These are phyloP conservation scores for Lasiodiplodia theobromae DNA, from an alignment of 2,329 filamentous ascomycete species.

Conservation along the genomic window DNA sequence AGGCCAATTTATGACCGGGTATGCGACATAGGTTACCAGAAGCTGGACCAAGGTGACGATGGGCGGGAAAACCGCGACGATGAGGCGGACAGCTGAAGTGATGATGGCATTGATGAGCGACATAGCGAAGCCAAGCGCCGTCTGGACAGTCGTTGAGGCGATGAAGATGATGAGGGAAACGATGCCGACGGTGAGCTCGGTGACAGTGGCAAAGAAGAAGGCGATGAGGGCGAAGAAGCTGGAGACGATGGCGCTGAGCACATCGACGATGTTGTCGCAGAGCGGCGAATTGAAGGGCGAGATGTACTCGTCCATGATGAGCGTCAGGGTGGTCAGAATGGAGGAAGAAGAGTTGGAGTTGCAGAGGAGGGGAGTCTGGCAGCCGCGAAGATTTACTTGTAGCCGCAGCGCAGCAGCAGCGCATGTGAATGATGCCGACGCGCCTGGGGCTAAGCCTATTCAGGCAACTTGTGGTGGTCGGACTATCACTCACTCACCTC, in stretches of 20 bases:
- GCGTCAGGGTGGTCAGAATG: background rate
- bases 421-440: too few relatives aligned
- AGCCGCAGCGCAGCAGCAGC: too few relatives aligned
- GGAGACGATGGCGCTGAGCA: background rate
- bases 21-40: background rate
- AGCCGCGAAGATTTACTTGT: too few relatives aligned
- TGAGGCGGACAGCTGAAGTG: background rate
- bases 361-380: too few relatives aligned
- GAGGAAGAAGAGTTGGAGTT: background rate
- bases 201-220: background rate
- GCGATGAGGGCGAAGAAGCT: background rate
- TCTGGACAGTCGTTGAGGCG: background rate
- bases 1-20: background rate
- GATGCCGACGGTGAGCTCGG: background rate
- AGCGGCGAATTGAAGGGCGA: background rate
- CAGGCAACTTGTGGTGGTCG: too few relatives aligned
- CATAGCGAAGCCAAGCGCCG: background rate
- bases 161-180: background rate
- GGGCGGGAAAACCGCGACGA: background rate
- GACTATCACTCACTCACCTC: too few relatives aligned
- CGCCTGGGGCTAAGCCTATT: too few relatives aligned
- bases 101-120: background rate
- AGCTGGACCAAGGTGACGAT: background rate
- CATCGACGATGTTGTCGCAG: background rate
- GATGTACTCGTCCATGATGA: slow-evolving; percentile 1